These are phyloP conservation scores for Ochromonas danica DNA, from an alignment of 108 stramenopile species.

Conservation along the genomic window DNA sequence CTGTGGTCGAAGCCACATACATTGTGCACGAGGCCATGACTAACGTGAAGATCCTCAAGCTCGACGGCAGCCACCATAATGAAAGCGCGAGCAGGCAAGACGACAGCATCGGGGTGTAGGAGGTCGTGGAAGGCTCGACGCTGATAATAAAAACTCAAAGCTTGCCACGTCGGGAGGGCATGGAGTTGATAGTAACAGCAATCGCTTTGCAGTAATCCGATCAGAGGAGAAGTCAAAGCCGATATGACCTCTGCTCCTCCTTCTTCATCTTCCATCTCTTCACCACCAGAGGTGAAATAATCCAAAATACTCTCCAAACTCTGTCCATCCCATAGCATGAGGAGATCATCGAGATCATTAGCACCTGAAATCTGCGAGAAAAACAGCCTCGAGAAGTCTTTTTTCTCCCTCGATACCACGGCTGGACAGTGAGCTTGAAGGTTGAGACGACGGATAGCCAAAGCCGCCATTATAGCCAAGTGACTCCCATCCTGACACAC, in stretches of 20 bases:
- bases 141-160: conserved; percentile 31
- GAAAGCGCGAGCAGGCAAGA: conserved; percentile 39
- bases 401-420: conserved; percentile 27
- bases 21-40: conserved; percentile 45
- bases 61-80: conserved; percentile 46
- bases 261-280: conserved; percentile 29
- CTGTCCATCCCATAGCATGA: background rate
- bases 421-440: background rate
- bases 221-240: too few relatives aligned
- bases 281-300: background rate
- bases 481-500: background rate
- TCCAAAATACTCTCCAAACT: background rate
- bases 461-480: conserved; percentile 11
- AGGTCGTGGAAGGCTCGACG: background rate
- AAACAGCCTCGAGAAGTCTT: conserved; percentile 19
- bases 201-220: conserved; percentile 25
- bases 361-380: background rate
- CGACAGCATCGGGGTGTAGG: conserved; percentile 31
- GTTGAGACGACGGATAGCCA: background rate
- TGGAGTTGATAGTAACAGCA: conserved; percentile 45
- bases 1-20: conserved; percentile 51
- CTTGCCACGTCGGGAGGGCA: conserved; percentile 48
- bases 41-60: conserved; percentile 43
- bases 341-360: background rate
- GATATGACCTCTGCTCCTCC: too few relatives aligned